These are phyloP conservation scores for Volutella citrinella DNA, from an alignment of 2,329 filamentous ascomycete species.

Conservation along the genomic window DNA sequence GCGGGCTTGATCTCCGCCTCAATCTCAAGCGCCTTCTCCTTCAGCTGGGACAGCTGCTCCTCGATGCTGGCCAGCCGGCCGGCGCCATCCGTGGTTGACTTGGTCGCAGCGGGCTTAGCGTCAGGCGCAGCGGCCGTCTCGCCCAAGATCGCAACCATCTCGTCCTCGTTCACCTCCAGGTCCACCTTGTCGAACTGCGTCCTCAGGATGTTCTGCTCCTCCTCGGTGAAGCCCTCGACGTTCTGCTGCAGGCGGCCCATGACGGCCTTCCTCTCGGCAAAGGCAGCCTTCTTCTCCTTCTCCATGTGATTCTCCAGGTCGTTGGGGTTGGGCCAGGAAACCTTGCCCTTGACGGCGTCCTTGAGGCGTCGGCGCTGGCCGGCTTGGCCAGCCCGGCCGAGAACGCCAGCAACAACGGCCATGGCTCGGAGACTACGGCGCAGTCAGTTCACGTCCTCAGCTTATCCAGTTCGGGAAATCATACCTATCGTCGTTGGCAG, in stretches of 20 bases:
- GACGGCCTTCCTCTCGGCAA: slow-evolving; percentile 32
- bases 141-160: slow-evolving; percentile 34
- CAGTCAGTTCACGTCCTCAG: neutral
- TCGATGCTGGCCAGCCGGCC: slow-evolving; percentile 6
- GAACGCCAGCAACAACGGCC: slow-evolving; percentile 76
- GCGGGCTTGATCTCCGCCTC: slow-evolving; percentile 7
- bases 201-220: slow-evolving; percentile 34
- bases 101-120: no score
- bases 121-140: slow-evolving; percentile 14
- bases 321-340: slow-evolving; percentile 58
- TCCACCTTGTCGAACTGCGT: slow-evolving; percentile 23
- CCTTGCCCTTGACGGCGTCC: slow-evolving; percentile 57
- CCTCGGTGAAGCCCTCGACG: slow-evolving; percentile 35
- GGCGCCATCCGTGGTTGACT: neutral
- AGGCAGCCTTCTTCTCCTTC: slow-evolving; percentile 27
- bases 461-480: slow-evolving; percentile 17
- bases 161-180: slow-evolving; percentile 32
- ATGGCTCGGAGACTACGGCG: slow-evolving; percentile 70
- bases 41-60: slow-evolving; percentile 5
- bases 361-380: slow-evolving; percentile 67
- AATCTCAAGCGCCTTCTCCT: slow-evolving; percentile 6
- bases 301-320: slow-evolving; percentile 41
- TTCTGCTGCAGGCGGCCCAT: slow-evolving; percentile 35
- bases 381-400: slow-evolving; percentile 78
- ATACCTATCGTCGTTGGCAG: slow-evolving; percentile 92